Evolutionary conservation across 495 filamentous ascomycete species (phyloP).

Genomic region (Parathielavia hyrcaniae): DNA sequence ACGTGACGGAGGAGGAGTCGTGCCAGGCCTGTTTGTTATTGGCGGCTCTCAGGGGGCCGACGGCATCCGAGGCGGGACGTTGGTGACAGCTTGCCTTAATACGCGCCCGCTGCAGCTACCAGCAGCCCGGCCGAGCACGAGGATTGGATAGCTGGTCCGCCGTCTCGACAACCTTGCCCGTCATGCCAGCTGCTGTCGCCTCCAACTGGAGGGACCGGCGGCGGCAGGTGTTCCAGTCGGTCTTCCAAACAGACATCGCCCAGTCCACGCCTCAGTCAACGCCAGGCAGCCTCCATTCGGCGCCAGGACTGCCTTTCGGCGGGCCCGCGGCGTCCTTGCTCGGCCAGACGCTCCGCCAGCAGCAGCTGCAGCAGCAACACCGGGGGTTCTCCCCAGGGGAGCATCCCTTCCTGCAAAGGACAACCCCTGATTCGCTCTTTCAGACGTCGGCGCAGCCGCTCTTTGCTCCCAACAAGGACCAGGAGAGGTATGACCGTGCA

Average conservation of each 20-base stretch:
- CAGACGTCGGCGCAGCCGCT: constrained; percentile 20
- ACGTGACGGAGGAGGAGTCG: background rate
- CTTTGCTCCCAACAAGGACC: constrained; percentile 40
- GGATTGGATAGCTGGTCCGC: background rate
- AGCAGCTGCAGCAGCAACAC: background rate
- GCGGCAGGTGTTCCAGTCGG: constrained; percentile 45
- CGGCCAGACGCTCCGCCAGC: background rate
- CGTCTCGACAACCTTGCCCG: background rate
- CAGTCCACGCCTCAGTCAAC: constrained; percentile 42
- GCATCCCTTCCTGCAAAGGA: background rate
- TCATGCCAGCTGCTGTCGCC: constrained; percentile 28
- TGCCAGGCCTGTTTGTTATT: constrained; percentile 1
- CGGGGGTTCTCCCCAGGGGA: background rate
- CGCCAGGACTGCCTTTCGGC: constrained; percentile 38
- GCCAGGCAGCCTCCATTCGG: constrained; percentile 31
- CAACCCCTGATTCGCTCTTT: constrained; percentile 2
- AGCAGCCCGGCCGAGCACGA: background rate
- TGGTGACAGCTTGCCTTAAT: constrained; percentile 1
- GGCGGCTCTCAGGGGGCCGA: background rate
- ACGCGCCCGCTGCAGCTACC: background rate
- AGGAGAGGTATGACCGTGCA: constrained; percentile 58
- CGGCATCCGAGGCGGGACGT: background rate
- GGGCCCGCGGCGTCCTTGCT: constrained; percentile 23
- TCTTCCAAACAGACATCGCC: constrained; percentile 44
- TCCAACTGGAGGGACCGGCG: constrained; percentile 39